These are phyloP conservation scores for Elongisporangium anandrum DNA, from an alignment of 352 stramenopile species.

Conservation along the genomic window DNA sequence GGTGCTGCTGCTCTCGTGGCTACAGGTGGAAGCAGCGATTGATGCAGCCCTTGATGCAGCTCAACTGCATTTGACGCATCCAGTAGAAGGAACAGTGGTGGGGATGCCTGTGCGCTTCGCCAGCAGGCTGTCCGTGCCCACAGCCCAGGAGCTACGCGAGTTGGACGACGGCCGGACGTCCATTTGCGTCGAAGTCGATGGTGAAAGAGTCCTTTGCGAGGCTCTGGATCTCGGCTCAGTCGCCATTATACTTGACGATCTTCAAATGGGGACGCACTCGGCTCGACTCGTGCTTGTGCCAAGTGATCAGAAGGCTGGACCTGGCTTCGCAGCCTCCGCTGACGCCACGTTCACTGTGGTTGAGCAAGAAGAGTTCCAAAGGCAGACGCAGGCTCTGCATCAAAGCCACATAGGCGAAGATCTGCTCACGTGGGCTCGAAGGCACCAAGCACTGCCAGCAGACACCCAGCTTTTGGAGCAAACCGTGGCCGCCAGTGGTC, in stretches of 20 bases:
- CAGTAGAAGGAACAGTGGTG: neutral
- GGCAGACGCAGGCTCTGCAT: conserved; percentile 3
- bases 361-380: conserved; percentile 9
- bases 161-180: neutral
- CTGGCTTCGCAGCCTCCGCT: conserved; percentile 6
- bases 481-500: too few relatives aligned
- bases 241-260: neutral
- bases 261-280: conserved; percentile 5
- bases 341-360: conserved; percentile 14
- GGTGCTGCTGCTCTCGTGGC: neutral
- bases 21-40: neutral
- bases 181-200: neutral
- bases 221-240: neutral
- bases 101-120: neutral
- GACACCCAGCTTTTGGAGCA: neutral
- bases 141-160: neutral
- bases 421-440: conserved; percentile 16
- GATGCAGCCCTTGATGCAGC: neutral
- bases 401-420: neutral
- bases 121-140: neutral
- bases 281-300: conserved; percentile 11
- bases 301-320: conserved; percentile 6
- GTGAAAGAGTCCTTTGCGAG: neutral
- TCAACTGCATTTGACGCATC: neutral
- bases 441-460: neutral